phyloP scores from a whole-genome alignment of 305 asterid species.

The Solanum hybrid region DNA sequence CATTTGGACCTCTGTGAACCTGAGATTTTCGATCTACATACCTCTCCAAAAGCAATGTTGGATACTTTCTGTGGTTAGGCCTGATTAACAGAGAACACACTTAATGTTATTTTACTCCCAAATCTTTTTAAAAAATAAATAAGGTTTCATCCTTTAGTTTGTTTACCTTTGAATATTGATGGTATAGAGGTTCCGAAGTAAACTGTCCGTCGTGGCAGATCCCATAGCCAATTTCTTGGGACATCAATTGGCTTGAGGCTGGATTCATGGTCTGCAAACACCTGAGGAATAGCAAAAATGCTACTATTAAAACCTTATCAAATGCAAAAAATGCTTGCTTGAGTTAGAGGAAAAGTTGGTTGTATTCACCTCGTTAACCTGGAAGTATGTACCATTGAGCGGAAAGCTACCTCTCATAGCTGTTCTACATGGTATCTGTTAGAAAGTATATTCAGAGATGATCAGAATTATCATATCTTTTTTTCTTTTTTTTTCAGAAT shows the following conservation, averaged over 20 bases:
- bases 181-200: conserved; percentile 95
- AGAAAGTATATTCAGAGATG: conserved; percentile 21
- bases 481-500: background rate
- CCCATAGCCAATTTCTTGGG: conserved; percentile 88
- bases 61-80: conserved; percentile 64
- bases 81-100: conserved; percentile 33
- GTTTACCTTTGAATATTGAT: conserved; percentile 76
- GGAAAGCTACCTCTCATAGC: conserved; percentile 99
- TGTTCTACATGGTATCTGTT: conserved; percentile 94
- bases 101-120: conserved; percentile 1
- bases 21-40: conserved; percentile 18
- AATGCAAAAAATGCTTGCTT: background rate
- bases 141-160: background rate
- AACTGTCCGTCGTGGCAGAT: conserved; percentile 74
- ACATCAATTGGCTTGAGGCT: conserved; percentile 71
- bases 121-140: background rate
- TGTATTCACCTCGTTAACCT: conserved; percentile 77
- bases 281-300: conserved; percentile 35
- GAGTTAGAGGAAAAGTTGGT: background rate
- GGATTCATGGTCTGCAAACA: conserved; percentile 89
- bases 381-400: conserved; percentile 91
- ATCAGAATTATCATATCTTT: background rate
- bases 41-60: conserved; percentile 98
- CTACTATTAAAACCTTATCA: conserved; percentile 1
- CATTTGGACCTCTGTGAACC: background rate